Percentiles rank a stretch among this genome's conserved stretches.
Evolutionary conservation across 2,329 filamentous ascomycete species (phyloP).

Genomic region (Cylindrodendrum hubeiense): DNA sequence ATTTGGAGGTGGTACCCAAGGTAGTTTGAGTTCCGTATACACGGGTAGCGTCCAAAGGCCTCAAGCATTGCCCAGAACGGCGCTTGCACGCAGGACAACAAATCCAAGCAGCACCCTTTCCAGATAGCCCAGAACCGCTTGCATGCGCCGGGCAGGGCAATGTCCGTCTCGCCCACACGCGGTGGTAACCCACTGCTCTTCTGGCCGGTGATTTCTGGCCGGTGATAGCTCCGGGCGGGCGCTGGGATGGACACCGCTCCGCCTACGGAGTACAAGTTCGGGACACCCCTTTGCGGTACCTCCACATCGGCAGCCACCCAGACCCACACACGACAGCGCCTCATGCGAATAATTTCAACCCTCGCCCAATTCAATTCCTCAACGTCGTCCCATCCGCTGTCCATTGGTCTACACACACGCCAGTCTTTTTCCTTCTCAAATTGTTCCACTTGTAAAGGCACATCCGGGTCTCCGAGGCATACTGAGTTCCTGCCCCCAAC

Average conservation of each 20-base stretch:
- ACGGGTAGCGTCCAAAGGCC: neutral
- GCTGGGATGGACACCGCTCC: neutral
- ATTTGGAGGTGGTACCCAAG: neutral
- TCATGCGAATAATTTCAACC: constrained; percentile 20
- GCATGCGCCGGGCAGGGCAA: neutral
- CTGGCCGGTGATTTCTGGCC: constrained; percentile 4
- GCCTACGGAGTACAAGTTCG: neutral
- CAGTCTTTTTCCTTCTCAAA: neutral
- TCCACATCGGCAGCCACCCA: constrained; percentile 9
- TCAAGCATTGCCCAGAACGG: neutral
- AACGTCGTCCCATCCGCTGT: neutral
- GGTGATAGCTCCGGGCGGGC: constrained; percentile 1
- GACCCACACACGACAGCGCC: constrained; percentile 11
- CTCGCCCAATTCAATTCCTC: neutral
- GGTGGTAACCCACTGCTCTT: neutral
- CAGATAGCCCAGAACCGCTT: neutral
- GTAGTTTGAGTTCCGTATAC: neutral
- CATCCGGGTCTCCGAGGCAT: too few relatives aligned
- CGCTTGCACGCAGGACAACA: neutral
- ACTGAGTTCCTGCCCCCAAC: neutral
- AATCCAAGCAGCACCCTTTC: neutral
- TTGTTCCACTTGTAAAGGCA: neutral
- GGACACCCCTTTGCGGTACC: neutral
- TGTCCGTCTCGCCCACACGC: neutral
- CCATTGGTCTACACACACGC: neutral